Percentiles rank a stretch among this genome's conserved stretches.
These are phyloP conservation scores for Aspergillus aculeatus DNA, from an alignment of 2,329 filamentous ascomycete genomes.

Conservation along the genomic window DNA sequence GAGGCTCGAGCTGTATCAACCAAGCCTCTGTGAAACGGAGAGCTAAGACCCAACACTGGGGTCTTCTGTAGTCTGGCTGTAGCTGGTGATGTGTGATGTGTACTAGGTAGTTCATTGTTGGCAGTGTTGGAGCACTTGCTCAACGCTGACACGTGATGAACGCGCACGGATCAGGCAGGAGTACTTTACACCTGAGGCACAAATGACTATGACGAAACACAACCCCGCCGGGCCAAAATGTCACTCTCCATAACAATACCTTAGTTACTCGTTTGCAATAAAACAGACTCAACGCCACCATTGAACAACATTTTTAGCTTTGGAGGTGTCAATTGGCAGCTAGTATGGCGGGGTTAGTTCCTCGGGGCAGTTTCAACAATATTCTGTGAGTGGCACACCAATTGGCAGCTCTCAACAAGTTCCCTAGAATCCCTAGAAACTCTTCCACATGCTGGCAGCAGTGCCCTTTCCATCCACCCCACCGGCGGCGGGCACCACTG, in stretches of 20 bases:
- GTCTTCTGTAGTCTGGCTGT: background rate
- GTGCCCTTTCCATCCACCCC: background rate
- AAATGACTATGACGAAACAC: slow-evolving; percentile 19
- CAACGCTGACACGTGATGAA: slow-evolving; percentile 8
- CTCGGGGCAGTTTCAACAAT: slow-evolving; percentile 1
- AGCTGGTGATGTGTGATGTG: background rate
- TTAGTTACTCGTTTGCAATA: too few species aligned
- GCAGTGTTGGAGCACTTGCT: background rate
- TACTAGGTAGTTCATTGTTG: background rate
- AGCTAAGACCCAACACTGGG: too few species aligned
- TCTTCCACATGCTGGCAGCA: background rate
- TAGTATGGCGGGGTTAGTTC: slow-evolving; percentile 5
- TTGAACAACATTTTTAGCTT: background rate
- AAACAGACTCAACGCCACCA: too few species aligned
- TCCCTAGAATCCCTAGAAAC: background rate
- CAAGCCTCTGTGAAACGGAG: too few species aligned
- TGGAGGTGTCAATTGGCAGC: background rate
- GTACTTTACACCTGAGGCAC: slow-evolving; percentile 7
- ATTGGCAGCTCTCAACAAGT: background rate
- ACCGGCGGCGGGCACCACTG: slow-evolving; percentile 5
- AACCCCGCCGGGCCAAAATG: slow-evolving; percentile 1
- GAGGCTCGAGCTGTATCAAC: background rate
- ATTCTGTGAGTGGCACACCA: slow-evolving; percentile 8
- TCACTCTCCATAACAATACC: background rate
- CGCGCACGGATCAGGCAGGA: background rate